Percentiles rank a stretch among this genome's conserved stretches.
These are phyloP conservation scores for Heterobasidion occidentale DNA, from an alignment of 1,284 basidiomycete species.

Conservation along the genomic window DNA sequence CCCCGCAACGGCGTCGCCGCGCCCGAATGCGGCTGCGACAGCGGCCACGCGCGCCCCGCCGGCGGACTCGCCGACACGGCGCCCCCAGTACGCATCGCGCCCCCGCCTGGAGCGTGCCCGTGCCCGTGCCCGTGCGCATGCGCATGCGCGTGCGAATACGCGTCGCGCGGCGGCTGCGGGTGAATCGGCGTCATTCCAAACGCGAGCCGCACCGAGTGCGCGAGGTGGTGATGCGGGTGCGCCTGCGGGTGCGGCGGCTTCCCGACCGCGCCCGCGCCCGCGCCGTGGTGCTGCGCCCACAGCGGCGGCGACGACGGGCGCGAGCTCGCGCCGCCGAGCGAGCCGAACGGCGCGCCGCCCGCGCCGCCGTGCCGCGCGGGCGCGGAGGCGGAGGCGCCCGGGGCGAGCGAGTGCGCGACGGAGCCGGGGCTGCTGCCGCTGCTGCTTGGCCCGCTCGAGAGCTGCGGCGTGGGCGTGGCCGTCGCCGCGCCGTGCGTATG, in stretches of 20 bases:
- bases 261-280: not conserved
- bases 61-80: conserved; percentile 1
- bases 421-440: conserved; percentile 47
- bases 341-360: conserved; percentile 13
- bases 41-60: conserved; percentile 12
- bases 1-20: conserved; percentile 12
- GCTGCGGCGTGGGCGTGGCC: conserved; percentile 42
- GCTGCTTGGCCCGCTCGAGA: conserved; percentile 54
- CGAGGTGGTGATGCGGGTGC: conserved; percentile 54
- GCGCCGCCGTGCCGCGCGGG: conserved; percentile 6
- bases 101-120: too few relatives aligned
- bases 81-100: too few relatives aligned
- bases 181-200: conserved; percentile 88
- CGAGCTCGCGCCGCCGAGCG: conserved; percentile 35
- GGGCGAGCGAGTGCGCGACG: conserved; percentile 26
- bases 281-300: conserved; percentile 8
- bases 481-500: too few relatives aligned
- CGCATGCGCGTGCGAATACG: too few relatives aligned
- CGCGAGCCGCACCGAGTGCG: conserved; percentile 73
- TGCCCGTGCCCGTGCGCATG: too few relatives aligned
- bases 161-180: conserved; percentile 14
- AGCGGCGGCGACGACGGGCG: conserved; percentile 42
- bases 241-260: conserved; percentile 11
- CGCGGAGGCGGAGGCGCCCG: too few relatives aligned
- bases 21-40: conserved; percentile 10